Evolutionary conservation across 306 rosid genomes (phyloP).

Genomic region (Trifolium subterraneum): DNA sequence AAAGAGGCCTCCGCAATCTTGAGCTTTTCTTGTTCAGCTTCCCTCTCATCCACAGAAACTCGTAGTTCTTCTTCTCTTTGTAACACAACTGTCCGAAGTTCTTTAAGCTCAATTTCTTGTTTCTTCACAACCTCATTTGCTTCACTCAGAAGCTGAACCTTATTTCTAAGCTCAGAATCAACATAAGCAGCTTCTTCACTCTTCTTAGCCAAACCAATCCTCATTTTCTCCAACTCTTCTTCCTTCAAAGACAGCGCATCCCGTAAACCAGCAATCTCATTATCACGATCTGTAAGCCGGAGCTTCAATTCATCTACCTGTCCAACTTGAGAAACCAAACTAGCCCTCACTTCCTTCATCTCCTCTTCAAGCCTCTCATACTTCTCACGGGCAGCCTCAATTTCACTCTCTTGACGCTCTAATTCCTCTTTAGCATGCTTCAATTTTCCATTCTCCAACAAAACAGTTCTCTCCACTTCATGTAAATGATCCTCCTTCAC

Average conservation of each 20-base stretch:
- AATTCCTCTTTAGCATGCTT: constrained; percentile 71
- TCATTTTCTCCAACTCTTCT: constrained; percentile 67
- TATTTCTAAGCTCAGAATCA: constrained; percentile 61
- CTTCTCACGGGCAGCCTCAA: constrained; percentile 59
- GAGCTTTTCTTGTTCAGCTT: constrained; percentile 69
- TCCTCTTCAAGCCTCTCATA: constrained; percentile 67
- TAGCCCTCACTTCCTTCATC: constrained; percentile 63
- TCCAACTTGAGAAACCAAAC: constrained; percentile 68
- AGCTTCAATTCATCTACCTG: constrained; percentile 70
- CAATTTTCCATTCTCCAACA: constrained; percentile 62
- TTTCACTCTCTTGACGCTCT: constrained; percentile 71
- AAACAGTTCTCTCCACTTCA: constrained; percentile 70
- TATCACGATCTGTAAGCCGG: constrained; percentile 60
- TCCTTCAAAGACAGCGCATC: constrained; percentile 61
- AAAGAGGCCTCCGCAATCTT: constrained; percentile 63
- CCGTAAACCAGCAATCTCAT: constrained; percentile 48
- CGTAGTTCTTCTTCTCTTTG: constrained; percentile 68
- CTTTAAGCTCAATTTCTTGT: constrained; percentile 73
- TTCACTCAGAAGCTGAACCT: constrained; percentile 68
- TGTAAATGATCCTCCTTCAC: constrained; percentile 79
- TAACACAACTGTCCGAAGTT: constrained; percentile 50
- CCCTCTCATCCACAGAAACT: constrained; percentile 48
- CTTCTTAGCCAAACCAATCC: constrained; percentile 59
- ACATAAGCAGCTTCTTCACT: constrained; percentile 58
- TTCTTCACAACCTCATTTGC: constrained; percentile 71